phyloP scores from a whole-genome alignment of 2,329 filamentous ascomycete species.

The Atkinsonella texensis region DNA sequence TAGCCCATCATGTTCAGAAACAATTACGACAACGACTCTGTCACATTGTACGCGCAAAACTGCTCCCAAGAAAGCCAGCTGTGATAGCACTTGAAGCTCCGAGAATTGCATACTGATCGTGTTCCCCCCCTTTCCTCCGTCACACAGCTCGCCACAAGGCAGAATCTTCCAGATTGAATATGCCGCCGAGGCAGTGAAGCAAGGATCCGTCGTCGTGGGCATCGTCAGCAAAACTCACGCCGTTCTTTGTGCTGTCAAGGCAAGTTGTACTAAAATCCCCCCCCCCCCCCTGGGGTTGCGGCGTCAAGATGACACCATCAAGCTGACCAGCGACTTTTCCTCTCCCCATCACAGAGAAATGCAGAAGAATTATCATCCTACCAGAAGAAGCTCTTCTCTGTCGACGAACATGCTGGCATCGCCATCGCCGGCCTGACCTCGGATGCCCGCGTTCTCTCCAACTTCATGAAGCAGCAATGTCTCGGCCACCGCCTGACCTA shows the following conservation, averaged over 20 bases:
- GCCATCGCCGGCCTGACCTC: constrained; percentile 94
- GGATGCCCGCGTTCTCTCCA: constrained; percentile 96
- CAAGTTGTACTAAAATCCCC: constrained; percentile 23
- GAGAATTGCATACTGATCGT: constrained; percentile 15
- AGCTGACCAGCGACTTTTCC: neutral
- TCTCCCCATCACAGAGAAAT: constrained; percentile 55
- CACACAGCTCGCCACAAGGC: constrained; percentile 81
- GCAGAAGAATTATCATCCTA: constrained; percentile 99
- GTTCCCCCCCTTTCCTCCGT: neutral
- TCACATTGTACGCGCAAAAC: constrained; percentile 72
- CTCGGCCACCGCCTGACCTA: constrained; percentile 93
- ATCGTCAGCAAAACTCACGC: constrained; percentile 97
- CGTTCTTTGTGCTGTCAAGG: constrained; percentile 93
- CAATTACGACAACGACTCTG: constrained; percentile 99
- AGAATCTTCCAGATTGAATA: constrained; percentile 99
- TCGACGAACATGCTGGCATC: constrained; percentile 92
- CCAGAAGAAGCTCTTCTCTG: constrained; percentile 97
- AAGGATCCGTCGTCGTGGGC: constrained; percentile 94
- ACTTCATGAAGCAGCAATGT: constrained; percentile 99
- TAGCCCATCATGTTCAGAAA: constrained; percentile 82
- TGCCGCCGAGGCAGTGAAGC: constrained; percentile 96
- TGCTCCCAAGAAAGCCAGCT: neutral
- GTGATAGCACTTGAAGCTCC: too few relatives aligned
- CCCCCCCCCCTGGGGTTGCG: neutral
- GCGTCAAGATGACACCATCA: too few relatives aligned